These are phyloP conservation scores for Pinus albicaulis DNA, from an alignment of 75 land plant genomes.

Conservation along the genomic window DNA sequence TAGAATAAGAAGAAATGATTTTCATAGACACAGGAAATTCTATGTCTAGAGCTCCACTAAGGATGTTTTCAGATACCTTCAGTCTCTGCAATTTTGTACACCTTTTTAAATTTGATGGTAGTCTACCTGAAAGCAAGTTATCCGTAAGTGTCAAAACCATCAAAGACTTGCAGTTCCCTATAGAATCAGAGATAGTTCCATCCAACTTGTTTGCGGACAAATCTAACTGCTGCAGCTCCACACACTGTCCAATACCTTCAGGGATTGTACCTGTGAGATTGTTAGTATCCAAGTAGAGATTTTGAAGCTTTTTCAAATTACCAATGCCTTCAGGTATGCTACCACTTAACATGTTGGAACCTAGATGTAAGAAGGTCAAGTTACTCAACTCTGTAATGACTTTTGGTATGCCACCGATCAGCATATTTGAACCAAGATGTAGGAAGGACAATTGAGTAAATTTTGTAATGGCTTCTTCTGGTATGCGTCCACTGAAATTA, in stretches of 20 bases:
- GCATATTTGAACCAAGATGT: conserved; percentile 16
- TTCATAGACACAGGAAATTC: too few species aligned
- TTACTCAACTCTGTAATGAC: too few species aligned
- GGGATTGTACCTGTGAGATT: conserved; percentile 44
- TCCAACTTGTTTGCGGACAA: conserved; percentile 33
- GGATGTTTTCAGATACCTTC: too few species aligned
- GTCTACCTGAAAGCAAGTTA: conserved; percentile 27
- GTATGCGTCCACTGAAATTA: conserved; percentile 34
- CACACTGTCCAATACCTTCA: conserved; percentile 36
- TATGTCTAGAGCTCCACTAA: too few species aligned
- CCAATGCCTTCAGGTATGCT: conserved; percentile 22
- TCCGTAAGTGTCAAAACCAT: conserved; percentile 20
- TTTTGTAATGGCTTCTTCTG: conserved; percentile 19
- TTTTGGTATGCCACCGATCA: conserved; percentile 24
- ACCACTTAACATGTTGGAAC: conserved; percentile 30
- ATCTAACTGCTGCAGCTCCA: conserved; percentile 20
- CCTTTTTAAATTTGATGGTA: too few species aligned
- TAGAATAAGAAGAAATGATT: too few species aligned
- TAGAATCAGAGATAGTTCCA: conserved; percentile 42
- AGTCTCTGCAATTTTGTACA: too few species aligned
- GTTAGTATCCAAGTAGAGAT: conserved; percentile 50
- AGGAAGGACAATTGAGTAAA: conserved; percentile 16
- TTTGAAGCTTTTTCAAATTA: conserved; percentile 26
- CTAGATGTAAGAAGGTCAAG: not conserved
- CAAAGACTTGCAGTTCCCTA: conserved; percentile 35